A percentile compares a stretch with the other conserved stretches of the same genome.
Evolutionary conservation across 345 rosid genomes (phyloP).

Genomic region (Syzygium oleosum): DNA sequence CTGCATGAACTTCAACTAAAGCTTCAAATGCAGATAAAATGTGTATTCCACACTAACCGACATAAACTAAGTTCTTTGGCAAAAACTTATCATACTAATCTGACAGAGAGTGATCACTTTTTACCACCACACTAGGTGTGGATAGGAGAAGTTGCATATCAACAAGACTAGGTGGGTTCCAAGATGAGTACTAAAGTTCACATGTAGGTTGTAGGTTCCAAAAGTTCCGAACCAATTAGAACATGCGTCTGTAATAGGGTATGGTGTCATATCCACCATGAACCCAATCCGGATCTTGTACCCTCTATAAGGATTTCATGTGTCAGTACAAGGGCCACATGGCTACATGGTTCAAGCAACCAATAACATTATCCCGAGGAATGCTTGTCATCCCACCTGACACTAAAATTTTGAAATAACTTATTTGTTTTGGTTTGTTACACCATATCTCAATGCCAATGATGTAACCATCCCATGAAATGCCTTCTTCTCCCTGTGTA

Average conservation of each 20-base stretch:
- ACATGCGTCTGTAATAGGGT: background rate
- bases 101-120: background rate
- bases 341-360: background rate
- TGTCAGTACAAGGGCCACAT: background rate
- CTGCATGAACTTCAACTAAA: background rate
- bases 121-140: background rate
- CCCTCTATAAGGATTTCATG: background rate
- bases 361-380: background rate
- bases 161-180: background rate
- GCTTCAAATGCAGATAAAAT: background rate
- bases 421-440: background rate
- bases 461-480: background rate
- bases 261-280: background rate
- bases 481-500: background rate
- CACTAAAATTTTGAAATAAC: background rate
- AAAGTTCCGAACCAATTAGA: background rate
- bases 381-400: background rate
- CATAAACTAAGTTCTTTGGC: background rate
- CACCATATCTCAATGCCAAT: background rate
- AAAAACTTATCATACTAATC: background rate
- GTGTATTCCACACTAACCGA: background rate
- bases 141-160: background rate
- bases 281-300: background rate
- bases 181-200: background rate
- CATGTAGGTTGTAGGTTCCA: background rate